Conservation (phyloP, 208 protist species). For the Acanthamoeba lenticulata region DNA sequence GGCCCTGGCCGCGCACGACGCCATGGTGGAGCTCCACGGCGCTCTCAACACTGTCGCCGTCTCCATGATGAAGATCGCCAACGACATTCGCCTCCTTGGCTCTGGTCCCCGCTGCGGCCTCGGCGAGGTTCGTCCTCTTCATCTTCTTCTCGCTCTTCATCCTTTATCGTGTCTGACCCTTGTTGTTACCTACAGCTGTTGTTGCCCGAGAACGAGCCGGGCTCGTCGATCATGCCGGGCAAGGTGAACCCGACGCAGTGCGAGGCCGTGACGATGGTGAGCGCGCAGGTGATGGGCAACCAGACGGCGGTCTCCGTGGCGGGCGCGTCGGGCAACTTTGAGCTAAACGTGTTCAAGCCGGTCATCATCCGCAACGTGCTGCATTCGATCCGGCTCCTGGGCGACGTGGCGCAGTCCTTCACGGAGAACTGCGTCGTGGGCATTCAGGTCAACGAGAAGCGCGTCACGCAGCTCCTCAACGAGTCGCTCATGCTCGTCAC, state of each 20-base stretch:
- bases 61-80: slow-evolving; percentile 93
- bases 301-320: slow-evolving; percentile 88
- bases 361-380: slow-evolving; percentile 88
- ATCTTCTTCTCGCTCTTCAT: neutral
- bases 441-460: slow-evolving; percentile 86
- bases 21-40: slow-evolving; percentile 84
- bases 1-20: slow-evolving; percentile 88
- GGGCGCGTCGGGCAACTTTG: slow-evolving; percentile 90
- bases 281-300: slow-evolving; percentile 93
- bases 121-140: slow-evolving; percentile 77
- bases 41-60: slow-evolving; percentile 88
- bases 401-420: slow-evolving; percentile 87
- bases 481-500: slow-evolving; percentile 93
- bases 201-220: slow-evolving; percentile 93
- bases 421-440: slow-evolving; percentile 88
- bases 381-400: slow-evolving; percentile 87
- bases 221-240: slow-evolving; percentile 93
- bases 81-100: slow-evolving; percentile 92
- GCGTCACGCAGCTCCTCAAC: slow-evolving; percentile 85
- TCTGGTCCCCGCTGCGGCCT: slow-evolving; percentile 91
- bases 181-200: slow-evolving; percentile 77
- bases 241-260: slow-evolving; percentile 94
- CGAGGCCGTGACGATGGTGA: slow-evolving; percentile 94
- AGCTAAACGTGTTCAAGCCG: slow-evolving; percentile 95
- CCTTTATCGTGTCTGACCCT: neutral